A percentile compares a stretch with the other conserved stretches of the same genome.
These are phyloP conservation scores for Xanthoparmelia taractica DNA, from an alignment of 495 filamentous ascomycete genomes.

Conservation along the genomic window DNA sequence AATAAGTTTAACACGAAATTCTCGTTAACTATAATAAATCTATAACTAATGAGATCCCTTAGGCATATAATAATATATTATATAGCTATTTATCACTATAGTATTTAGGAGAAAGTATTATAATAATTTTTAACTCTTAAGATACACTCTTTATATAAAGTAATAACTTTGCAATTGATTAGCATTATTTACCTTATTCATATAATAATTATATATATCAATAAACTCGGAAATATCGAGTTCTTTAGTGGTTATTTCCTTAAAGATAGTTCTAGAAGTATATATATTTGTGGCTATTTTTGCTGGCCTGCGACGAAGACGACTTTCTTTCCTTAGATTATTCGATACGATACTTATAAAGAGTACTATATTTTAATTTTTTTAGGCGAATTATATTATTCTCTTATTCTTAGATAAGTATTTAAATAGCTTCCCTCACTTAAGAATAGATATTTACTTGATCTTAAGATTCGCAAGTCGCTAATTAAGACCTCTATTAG, in stretches of 20 bases:
- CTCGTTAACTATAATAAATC: neutral
- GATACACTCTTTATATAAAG: neutral
- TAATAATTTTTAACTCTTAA: conserved; percentile 7
- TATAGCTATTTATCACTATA: conserved; percentile 12
- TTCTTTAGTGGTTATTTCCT: neutral
- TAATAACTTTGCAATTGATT: conserved; percentile 2
- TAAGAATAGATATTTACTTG: conserved; percentile 1
- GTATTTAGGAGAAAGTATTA: conserved; percentile 13
- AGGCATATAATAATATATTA: neutral
- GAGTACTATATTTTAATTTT: conserved; percentile 12
- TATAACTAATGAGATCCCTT: neutral
- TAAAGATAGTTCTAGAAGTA: conserved; percentile 1
- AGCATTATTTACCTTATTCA: too few relatives aligned
- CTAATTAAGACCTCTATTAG: neutral
- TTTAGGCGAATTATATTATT: conserved; percentile 1
- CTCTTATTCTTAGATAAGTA: neutral
- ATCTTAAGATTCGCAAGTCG: neutral
- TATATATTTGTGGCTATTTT: conserved; percentile 5
- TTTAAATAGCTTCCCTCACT: neutral
- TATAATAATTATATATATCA: too few relatives aligned
- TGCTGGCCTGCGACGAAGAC: neutral
- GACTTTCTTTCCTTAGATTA: neutral
- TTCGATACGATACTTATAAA: conserved; percentile 12
- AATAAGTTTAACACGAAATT: neutral
- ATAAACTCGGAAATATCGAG: conserved; percentile 7